phyloP scores from a whole-genome alignment of 768 basidiomycete genomes.

The Xanthoconium stramineum region DNA sequence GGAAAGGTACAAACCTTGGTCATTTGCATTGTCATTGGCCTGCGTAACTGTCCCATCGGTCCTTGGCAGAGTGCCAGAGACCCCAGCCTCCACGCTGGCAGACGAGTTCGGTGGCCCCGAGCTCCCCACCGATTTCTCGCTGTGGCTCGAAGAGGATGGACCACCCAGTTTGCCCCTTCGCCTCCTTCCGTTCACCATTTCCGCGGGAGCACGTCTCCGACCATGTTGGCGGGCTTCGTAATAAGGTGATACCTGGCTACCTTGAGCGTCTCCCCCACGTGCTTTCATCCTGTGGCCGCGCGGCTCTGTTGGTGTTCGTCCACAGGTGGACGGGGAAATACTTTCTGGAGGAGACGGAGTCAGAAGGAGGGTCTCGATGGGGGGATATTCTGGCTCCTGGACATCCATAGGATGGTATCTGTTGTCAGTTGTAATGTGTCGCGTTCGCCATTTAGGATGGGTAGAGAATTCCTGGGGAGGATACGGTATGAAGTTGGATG shows the following conservation, averaged over 20 bases:
- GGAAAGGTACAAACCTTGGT: background rate
- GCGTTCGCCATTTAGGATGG: conserved; percentile 20
- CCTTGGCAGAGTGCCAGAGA: background rate
- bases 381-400: conserved; percentile 11
- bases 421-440: background rate
- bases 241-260: background rate
- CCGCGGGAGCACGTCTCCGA: conserved; percentile 4
- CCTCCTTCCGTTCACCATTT: conserved; percentile 2
- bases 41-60: background rate
- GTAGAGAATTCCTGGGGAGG: background rate
- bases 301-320: conserved; percentile 11
- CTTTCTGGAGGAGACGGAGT: conserved; percentile 11
- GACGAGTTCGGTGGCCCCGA: background rate
- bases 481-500: background rate
- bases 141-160: background rate
- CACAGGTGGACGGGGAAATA: background rate
- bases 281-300: conserved; percentile 3
- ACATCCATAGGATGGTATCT: background rate
- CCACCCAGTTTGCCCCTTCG: background rate
- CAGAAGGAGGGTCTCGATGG: conserved; percentile 15
- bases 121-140: background rate
- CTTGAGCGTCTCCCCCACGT: background rate
- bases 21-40: background rate
- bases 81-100: background rate
- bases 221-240: background rate